Conservation (phyloP, 164 flowering plant species). For the Magnolia sinica region DNA sequence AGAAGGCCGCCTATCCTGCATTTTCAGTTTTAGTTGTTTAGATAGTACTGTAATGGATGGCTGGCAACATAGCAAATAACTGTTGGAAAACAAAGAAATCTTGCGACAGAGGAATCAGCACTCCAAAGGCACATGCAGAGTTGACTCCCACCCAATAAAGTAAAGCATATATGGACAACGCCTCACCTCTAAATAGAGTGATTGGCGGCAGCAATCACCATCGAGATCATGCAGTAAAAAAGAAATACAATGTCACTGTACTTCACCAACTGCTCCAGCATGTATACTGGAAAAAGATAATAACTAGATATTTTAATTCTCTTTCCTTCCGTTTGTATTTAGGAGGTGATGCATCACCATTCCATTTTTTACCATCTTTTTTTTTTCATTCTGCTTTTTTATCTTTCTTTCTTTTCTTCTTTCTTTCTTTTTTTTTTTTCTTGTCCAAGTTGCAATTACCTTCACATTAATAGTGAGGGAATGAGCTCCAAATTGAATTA, state of each 20-base stretch:
- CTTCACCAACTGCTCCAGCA: constrained; percentile 94
- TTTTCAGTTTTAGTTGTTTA: constrained; percentile 7
- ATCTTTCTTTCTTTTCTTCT: too few relatives aligned
- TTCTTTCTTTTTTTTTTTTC: too few relatives aligned
- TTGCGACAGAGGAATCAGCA: background rate
- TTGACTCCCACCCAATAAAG: too few relatives aligned
- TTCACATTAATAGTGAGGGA: too few relatives aligned
- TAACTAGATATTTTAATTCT: background rate
- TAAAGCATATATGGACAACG: background rate
- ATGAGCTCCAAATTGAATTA: too few relatives aligned
- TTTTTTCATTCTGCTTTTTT: too few relatives aligned
- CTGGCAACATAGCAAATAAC: background rate
- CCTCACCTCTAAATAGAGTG: constrained; percentile 72
- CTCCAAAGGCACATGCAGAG: background rate
- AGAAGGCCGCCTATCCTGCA: constrained; percentile 83
- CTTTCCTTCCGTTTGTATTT: too few relatives aligned
- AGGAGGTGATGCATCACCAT: too few relatives aligned
- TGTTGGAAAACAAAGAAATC: background rate
- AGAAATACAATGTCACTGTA: constrained; percentile 72
- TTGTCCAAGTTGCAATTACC: too few relatives aligned
- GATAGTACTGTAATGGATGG: background rate
- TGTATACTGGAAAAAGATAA: constrained; percentile 59
- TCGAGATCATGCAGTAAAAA: constrained; percentile 71
- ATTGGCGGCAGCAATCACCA: constrained; percentile 56
- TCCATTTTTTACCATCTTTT: too few relatives aligned